Evolutionary conservation across 2,329 filamentous ascomycete genomes (phyloP).

Genomic region (Exophiala xenobiotica): DNA sequence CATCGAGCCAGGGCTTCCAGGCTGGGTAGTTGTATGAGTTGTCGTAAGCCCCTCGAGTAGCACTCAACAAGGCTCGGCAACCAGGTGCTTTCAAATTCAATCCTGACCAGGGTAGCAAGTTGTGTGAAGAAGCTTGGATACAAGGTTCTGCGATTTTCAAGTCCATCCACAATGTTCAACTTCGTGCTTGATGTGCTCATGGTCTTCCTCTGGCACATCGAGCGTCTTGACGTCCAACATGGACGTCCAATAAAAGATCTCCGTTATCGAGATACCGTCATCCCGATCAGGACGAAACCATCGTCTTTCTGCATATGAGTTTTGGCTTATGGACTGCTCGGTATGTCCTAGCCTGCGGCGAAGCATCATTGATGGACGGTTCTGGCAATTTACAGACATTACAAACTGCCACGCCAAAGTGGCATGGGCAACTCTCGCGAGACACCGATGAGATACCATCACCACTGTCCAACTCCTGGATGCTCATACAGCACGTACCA

Average conservation of each 20-base stretch:
- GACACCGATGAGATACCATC: too few species aligned
- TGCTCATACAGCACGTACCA: too few species aligned
- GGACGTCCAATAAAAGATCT: constrained; percentile 12
- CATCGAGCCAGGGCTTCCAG: too few species aligned
- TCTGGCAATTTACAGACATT: constrained; percentile 35
- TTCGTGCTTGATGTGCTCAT: constrained; percentile 64
- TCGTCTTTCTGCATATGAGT: constrained; percentile 55
- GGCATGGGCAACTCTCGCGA: too few species aligned
- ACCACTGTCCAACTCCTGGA: too few species aligned
- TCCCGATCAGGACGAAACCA: constrained; percentile 20
- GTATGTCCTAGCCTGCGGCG: constrained; percentile 48
- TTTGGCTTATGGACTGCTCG: constrained; percentile 49
- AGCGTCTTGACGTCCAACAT: constrained; percentile 30
- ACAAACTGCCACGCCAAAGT: constrained; percentile 40
- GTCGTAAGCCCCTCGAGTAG: too few species aligned
- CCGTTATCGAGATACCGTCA: constrained; percentile 17
- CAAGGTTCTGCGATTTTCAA: too few species aligned
- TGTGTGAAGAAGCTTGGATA: too few species aligned
- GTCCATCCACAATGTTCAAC: constrained; percentile 9
- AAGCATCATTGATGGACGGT: background rate
- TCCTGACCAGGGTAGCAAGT: too few species aligned
- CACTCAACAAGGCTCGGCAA: too few species aligned
- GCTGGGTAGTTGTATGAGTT: too few species aligned
- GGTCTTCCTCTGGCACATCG: constrained; percentile 46
- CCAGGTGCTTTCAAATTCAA: too few species aligned